A percentile compares a stretch with the other conserved stretches of the same genome.
phyloP scores from a whole-genome alignment of 2,329 filamentous ascomycete species.

The Ophiocordyceps polyrhachis-furcata region DNA sequence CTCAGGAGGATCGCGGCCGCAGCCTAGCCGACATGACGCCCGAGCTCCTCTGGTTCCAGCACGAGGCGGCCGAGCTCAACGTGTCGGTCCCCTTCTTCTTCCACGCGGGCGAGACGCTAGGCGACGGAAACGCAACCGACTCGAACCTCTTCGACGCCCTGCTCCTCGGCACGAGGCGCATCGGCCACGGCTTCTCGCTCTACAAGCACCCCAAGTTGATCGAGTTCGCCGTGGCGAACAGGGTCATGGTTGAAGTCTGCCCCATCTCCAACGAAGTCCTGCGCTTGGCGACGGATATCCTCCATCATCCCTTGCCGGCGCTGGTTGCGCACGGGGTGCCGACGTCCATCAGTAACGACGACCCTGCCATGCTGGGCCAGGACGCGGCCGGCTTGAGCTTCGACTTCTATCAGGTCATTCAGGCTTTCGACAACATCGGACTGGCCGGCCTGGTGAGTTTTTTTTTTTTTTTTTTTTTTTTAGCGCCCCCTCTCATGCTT shows the following conservation, averaged over 20 bases:
- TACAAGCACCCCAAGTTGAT: not conserved
- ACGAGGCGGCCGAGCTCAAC: not conserved
- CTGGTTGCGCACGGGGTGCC: slow-evolving; percentile 1
- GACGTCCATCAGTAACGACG: not conserved
- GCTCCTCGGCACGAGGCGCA: not conserved
- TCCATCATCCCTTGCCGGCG: not conserved
- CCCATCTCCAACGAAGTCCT: not conserved
- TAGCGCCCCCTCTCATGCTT: too few relatives aligned
- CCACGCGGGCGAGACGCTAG: not conserved
- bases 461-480: too few relatives aligned
- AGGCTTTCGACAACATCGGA: not conserved
- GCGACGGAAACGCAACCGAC: not conserved
- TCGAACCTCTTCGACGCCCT: not conserved
- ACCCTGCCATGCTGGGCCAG: not conserved
- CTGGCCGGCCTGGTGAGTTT: not conserved
- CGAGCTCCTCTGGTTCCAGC: not conserved
- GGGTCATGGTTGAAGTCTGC: not conserved
- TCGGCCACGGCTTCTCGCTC: not conserved
- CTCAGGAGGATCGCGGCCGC: not conserved
- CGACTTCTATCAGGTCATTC: not conserved
- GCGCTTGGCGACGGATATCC: not conserved
- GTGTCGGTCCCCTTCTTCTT: slow-evolving; percentile 1
- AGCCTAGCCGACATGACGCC: not conserved
- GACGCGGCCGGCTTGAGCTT: not conserved
- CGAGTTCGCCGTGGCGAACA: not conserved